phyloP scores from a whole-genome alignment of 257 asterid species.

The Penstemon eatonii region DNA sequence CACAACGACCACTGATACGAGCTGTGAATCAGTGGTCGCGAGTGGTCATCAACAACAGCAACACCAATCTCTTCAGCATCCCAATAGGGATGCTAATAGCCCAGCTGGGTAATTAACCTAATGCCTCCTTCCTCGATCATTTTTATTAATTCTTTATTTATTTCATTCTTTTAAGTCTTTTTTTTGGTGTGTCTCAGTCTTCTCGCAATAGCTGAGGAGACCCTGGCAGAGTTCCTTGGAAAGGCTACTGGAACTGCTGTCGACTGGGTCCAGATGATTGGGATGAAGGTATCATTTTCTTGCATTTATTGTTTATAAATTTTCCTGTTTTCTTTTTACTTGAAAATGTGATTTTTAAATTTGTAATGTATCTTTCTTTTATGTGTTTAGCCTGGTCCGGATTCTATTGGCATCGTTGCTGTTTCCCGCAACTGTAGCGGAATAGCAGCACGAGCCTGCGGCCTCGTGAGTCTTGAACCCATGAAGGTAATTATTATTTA shows the following conservation, averaged over 20 bases:
- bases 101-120: constrained; percentile 84
- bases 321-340: not conserved
- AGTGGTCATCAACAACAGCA: constrained; percentile 84
- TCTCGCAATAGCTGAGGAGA: constrained; percentile 97
- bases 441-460: constrained; percentile 99
- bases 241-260: constrained; percentile 99
- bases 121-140: not conserved
- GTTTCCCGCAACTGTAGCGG: constrained; percentile 97
- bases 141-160: not conserved
- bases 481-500: constrained; percentile 58
- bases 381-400: constrained; percentile 97
- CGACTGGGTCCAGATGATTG: constrained; percentile 99
- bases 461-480: constrained; percentile 99
- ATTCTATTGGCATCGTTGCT: constrained; percentile 97
- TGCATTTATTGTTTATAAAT: not conserved
- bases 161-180: not conserved
- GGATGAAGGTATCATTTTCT: constrained; percentile 79
- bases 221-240: constrained; percentile 98
- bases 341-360: not conserved
- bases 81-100: constrained; percentile 84
- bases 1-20: constrained; percentile 75
- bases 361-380: not conserved
- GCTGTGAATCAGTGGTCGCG: constrained; percentile 96
- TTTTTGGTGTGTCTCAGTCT: constrained; percentile 47
- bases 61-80: constrained; percentile 87